Evolutionary conservation across 1,284 basidiomycete species (phyloP), one percentile per base, ranked within the genome.

Genomic region (Porogramme epimiltina): DNA sequence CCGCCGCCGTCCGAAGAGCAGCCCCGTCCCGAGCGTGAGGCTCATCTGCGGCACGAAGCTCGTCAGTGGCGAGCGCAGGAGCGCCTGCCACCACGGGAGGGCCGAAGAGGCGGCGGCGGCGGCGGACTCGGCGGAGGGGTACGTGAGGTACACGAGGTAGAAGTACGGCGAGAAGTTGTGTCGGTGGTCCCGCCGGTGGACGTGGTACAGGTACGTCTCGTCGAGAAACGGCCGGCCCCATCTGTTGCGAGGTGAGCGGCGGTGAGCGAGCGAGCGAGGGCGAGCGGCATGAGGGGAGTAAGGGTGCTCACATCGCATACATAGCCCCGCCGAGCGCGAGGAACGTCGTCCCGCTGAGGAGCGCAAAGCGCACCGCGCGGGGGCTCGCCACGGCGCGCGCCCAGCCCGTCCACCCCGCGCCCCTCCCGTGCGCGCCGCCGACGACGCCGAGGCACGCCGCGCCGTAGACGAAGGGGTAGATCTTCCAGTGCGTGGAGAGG

Each of bases 141-240:
- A 87, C 1, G 79, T 82, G 42, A 98, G 83, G 69, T 99, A 98
- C 33, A 90, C 95, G 39, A 90, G 84, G 68, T 98, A 94, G 71
- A 97, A 99, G 74, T 98, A 98, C 0, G 95, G 91, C 15, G 93
- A 94, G 71, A 99, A 99, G 70, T 99, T 99, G 74, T 99, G 97
- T 47, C 95, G 86, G 66, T 98, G 95, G 71, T 99, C 97, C 22
- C 92, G 82, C 31, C 97, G 84, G 55, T 87, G 81, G 3, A 95
- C 73, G 65, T 99, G 97, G 70, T 99, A 98, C 16, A 98, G 76
- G 70, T 95, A 98, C 0, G 96, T 90, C 68, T 98, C 89, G 53
- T 92, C 80, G 23, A 99, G 73, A 74, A 98, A 98, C 0, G 95
- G 89, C 59, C 89, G 78, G 4, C 96, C 97, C 95, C 95, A 98